Conservation (phyloP, 2,329 filamentous ascomycete species). For the Sporothrix curviconia region DNA sequence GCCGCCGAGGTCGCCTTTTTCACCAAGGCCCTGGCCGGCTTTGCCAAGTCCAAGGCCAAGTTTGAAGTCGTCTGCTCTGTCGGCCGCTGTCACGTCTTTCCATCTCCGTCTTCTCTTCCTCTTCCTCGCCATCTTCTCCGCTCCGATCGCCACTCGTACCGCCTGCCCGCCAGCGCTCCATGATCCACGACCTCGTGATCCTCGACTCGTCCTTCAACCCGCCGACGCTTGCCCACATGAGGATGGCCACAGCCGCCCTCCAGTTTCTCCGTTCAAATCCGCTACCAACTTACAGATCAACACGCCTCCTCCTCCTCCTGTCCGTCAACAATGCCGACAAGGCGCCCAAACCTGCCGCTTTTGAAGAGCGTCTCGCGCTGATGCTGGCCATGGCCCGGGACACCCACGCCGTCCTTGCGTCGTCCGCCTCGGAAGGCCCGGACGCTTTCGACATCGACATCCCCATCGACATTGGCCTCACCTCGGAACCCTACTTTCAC, state of each 20-base stretch:
- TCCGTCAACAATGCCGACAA: slow-evolving; percentile 62
- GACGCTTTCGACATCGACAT: slow-evolving; percentile 13
- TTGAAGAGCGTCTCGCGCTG: slow-evolving; percentile 61
- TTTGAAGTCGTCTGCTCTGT: slow-evolving; percentile 38
- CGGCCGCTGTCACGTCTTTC: not conserved
- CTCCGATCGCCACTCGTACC: slow-evolving; percentile 13
- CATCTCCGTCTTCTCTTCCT: not conserved
- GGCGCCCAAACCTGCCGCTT: slow-evolving; percentile 58
- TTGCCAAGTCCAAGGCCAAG: slow-evolving; percentile 36
- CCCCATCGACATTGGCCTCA: slow-evolving; percentile 61
- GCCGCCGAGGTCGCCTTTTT: slow-evolving; percentile 32
- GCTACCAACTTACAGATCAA: slow-evolving; percentile 13
- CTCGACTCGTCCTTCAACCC: slow-evolving; percentile 66
- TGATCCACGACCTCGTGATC: slow-evolving; percentile 39
- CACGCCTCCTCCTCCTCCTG: slow-evolving; percentile 51
- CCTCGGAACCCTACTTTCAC: slow-evolving; percentile 65
- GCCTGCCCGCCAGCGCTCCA: slow-evolving; percentile 1
- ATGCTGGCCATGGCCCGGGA: slow-evolving; percentile 64
- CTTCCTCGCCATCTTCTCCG: slow-evolving; percentile 26
- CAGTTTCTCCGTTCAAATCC: slow-evolving; percentile 10
- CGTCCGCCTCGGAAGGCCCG: not conserved
- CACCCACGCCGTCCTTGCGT: slow-evolving; percentile 28
- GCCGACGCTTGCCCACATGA: slow-evolving; percentile 54
- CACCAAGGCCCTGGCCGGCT: slow-evolving; percentile 37
- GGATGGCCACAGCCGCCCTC: slow-evolving; percentile 48